These are phyloP conservation scores for Phoma sp. DNA, from an alignment of 2,329 filamentous ascomycete genomes.

Conservation along the genomic window DNA sequence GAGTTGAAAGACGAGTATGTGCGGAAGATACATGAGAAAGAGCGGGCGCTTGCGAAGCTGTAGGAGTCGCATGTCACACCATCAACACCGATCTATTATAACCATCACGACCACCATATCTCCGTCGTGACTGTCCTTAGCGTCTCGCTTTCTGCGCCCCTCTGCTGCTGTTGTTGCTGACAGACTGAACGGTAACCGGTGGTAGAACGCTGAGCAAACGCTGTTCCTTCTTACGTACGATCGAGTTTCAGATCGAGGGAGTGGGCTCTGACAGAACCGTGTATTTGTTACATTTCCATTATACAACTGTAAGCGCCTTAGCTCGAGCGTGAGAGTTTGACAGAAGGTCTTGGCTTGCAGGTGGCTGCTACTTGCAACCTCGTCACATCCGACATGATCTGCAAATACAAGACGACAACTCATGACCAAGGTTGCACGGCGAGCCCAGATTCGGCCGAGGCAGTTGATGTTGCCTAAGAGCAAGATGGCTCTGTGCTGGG, in stretches of 20 bases:
- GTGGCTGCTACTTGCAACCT: too few species aligned
- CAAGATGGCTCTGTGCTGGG: neutral
- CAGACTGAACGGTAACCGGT: neutral
- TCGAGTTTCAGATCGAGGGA: too few species aligned
- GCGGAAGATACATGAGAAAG: neutral
- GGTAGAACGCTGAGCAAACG: neutral
- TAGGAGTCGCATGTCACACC: neutral
- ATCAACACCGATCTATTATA: too few species aligned
- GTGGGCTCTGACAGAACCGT: neutral
- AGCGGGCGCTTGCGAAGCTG: neutral
- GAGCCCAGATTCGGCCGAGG: neutral
- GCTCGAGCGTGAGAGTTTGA: too few species aligned
- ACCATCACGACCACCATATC: too few species aligned
- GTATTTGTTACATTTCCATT: neutral
- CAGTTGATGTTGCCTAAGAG: neutral
- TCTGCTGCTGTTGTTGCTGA: neutral
- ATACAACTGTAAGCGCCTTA: too few species aligned
- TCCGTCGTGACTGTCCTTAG: too few species aligned
- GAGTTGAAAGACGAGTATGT: conserved; percentile 15
- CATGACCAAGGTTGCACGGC: neutral
- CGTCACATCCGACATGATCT: too few species aligned
- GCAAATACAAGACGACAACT: neutral
- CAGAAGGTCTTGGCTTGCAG: too few species aligned
- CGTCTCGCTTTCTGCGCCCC: neutral
- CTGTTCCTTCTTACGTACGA: neutral